Base-by-base conservation (phyloP, 2,329 filamentous ascomycete genomes). In the Raffaelea deltoideospora region DNA sequence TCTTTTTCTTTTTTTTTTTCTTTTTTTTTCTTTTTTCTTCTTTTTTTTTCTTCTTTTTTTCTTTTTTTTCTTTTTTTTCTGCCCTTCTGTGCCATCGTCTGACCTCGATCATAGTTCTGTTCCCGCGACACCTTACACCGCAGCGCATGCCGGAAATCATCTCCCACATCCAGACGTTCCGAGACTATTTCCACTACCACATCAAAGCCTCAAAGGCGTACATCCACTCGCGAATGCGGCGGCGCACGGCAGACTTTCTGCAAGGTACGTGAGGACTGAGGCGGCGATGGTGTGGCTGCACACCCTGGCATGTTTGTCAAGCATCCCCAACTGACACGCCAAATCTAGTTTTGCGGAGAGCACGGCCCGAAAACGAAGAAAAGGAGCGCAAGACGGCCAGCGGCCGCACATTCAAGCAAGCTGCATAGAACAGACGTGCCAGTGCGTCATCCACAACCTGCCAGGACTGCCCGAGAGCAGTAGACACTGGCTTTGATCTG, bases 131-230 rank as follows among this genome's bases (percentile, higher is more conserved):
- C 59, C 68, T 99, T 46, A 88, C 86, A 13, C 76, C 77, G 13
- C 85, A 95, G 59, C 76, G 86, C 54, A 84, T 92, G 64, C 79
- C 83, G 42, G 87, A 95, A 47, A 87, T 92, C 55, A 98, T 99
- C 49, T 95, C 87, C 35, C 92, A 98, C 58, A 96, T 99, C 51
- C 92, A 99, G 63, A 99, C 90, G 13, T 98, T 98, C 82, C 83
- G 90, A 47, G 90, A 98, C 56, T 98, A 98, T 61, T 98, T 99
- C 69, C 90, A 99, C 60, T 99, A 99, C 59, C 90, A 98, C 61
- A 98, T 98, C 63, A 98, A 98, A 64, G 92, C 90, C 22, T 95
- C 87, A 44, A 98, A 98, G 69, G 90, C 92, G 37, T 98, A 95
- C 54, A 98, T 98, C 47, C 90, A 98, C 69, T 92, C 87, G 24